phyloP scores from a whole-genome alignment of 495 filamentous ascomycete species.

The Annulohypoxylon moriforme region DNA sequence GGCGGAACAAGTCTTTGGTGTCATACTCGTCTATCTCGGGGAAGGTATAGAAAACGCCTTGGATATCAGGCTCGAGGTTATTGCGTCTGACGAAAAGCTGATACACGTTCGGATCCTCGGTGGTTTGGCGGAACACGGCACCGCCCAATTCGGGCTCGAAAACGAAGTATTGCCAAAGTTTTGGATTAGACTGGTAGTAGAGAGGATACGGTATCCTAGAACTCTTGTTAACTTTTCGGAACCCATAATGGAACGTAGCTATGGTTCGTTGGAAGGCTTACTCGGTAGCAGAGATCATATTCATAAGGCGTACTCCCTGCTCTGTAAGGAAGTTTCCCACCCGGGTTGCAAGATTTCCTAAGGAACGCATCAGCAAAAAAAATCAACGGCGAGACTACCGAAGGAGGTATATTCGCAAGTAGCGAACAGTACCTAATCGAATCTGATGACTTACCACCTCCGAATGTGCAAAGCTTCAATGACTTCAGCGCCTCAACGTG shows the following conservation, averaged over 20 bases:
- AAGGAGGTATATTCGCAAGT: not conserved
- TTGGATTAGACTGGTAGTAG: slow-evolving; percentile 47
- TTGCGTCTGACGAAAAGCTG: slow-evolving; percentile 63
- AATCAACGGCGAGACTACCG: not conserved
- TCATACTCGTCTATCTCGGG: slow-evolving; percentile 61
- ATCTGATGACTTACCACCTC: slow-evolving; percentile 48
- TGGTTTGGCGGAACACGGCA: slow-evolving; percentile 54
- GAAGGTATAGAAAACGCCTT: slow-evolving; percentile 64
- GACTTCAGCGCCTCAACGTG: slow-evolving; percentile 45
- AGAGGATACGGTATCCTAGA: slow-evolving; percentile 46
- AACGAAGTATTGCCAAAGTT: slow-evolving; percentile 65
- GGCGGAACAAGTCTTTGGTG: slow-evolving; percentile 67
- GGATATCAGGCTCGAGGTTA: slow-evolving; percentile 47
- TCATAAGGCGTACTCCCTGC: slow-evolving; percentile 44
- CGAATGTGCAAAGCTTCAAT: slow-evolving; percentile 50
- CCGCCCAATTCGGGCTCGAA: slow-evolving; percentile 58
- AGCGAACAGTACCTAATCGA: not conserved
- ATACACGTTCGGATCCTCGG: slow-evolving; percentile 57
- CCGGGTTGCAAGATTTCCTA: slow-evolving; percentile 10
- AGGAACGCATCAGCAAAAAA: not conserved
- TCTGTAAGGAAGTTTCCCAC: slow-evolving; percentile 50
- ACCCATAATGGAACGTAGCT: not conserved
- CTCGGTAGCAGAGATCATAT: slow-evolving; percentile 57
- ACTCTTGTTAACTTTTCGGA: not conserved
- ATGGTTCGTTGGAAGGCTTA: slow-evolving; percentile 33